A percentile compares a stretch with the other conserved stretches of the same genome.
Evolutionary conservation across 176 grass and related monocot genomes (phyloP).

Genomic region (Musa beccarii): DNA sequence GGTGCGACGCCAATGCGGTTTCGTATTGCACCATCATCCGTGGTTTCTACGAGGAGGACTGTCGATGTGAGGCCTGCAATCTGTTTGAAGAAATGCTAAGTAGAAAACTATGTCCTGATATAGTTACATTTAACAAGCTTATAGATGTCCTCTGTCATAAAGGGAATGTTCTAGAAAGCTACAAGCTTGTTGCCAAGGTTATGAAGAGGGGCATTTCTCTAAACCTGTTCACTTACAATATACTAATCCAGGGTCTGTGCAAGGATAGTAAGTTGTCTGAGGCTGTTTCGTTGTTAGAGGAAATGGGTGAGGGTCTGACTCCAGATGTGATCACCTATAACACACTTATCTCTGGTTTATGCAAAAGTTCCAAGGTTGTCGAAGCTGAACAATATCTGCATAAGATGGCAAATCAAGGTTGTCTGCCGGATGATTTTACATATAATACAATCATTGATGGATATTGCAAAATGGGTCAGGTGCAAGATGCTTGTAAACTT

Average conservation of each 20-base stretch:
- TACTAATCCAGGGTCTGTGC: constrained; percentile 76
- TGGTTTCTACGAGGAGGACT: constrained; percentile 37
- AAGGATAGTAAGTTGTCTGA: constrained; percentile 44
- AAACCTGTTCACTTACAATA: constrained; percentile 81
- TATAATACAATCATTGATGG: constrained; percentile 90
- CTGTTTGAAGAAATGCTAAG: constrained; percentile 78
- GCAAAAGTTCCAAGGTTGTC: constrained; percentile 44
- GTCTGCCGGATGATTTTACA: constrained; percentile 85
- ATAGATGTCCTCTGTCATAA: constrained; percentile 70
- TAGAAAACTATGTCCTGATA: constrained; percentile 27
- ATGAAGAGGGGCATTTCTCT: constrained; percentile 46
- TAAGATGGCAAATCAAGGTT: constrained; percentile 71
- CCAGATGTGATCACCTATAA: constrained; percentile 90
- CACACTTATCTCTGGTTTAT: constrained; percentile 67
- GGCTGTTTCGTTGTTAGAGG: constrained; percentile 49
- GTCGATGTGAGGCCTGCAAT: constrained; percentile 28
- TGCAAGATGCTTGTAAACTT: constrained; percentile 64
- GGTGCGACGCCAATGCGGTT: constrained; percentile 28
- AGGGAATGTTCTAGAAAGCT: constrained; percentile 49
- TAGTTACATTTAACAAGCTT: constrained; percentile 69
- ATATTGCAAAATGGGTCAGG: constrained; percentile 70
- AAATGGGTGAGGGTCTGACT: constrained; percentile 32
- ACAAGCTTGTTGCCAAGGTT: constrained; percentile 55
- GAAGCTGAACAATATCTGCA: constrained; percentile 60
- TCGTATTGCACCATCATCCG: constrained; percentile 64